Conservation (phyloP, 345 rosid genomes). For the Isatis tinctoria region DNA sequence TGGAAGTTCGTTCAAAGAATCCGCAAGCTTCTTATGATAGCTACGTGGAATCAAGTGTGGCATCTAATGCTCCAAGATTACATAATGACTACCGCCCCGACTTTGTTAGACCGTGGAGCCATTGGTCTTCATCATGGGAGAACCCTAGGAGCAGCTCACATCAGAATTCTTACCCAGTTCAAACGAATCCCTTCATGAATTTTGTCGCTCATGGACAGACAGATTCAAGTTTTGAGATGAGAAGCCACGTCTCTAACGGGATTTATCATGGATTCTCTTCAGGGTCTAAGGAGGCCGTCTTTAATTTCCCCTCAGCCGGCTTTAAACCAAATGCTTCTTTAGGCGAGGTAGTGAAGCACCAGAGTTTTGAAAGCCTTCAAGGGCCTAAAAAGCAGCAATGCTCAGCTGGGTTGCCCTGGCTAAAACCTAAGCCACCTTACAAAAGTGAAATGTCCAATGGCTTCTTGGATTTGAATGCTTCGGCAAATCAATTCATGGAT, state of each 20-base stretch:
- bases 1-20: slow-evolving; percentile 42
- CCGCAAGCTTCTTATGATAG: slow-evolving; percentile 35
- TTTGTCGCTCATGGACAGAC: slow-evolving; percentile 38
- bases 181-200: slow-evolving; percentile 42
- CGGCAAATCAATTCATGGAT: slow-evolving; percentile 22
- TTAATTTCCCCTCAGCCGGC: background rate
- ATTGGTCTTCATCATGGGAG: slow-evolving; percentile 48
- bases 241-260: slow-evolving; percentile 49
- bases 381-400: slow-evolving; percentile 40
- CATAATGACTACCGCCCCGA: slow-evolving; percentile 42
- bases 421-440: slow-evolving; percentile 28
- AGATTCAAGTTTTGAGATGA: slow-evolving; percentile 42
- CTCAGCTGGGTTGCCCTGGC: slow-evolving; percentile 47
- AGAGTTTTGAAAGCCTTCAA: slow-evolving; percentile 11
- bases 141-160: slow-evolving; percentile 38
- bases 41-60: slow-evolving; percentile 40
- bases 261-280: slow-evolving; percentile 48
- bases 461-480: slow-evolving; percentile 32
- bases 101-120: slow-evolving; percentile 45
- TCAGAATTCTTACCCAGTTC: slow-evolving; percentile 38
- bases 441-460: slow-evolving; percentile 30
- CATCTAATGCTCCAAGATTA: slow-evolving; percentile 38
- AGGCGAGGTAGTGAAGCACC: slow-evolving; percentile 27
- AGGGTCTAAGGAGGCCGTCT: slow-evolving; percentile 40
- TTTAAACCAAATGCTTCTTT: slow-evolving; percentile 19